A percentile compares a stretch with the other conserved stretches of the same genome.
Conservation (phyloP, 495 filamentous ascomycete genomes). For the Paragyromitra xinjiangensis region DNA sequence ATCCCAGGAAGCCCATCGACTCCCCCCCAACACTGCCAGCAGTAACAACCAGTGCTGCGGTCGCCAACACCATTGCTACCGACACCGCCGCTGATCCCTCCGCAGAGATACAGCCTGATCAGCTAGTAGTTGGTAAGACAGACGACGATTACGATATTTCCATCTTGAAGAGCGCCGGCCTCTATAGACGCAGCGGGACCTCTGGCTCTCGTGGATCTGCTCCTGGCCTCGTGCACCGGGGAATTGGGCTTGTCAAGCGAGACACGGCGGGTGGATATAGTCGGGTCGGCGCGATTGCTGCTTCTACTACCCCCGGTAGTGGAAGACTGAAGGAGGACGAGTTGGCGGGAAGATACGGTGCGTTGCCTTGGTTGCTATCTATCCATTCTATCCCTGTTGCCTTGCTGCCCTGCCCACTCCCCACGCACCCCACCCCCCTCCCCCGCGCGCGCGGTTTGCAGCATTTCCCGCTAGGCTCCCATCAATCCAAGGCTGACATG, state of each 20-base stretch:
- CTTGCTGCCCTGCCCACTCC: constrained; percentile 15
- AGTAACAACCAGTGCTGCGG: neutral
- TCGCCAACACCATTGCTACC: constrained; percentile 3
- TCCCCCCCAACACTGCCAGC: constrained; percentile 11
- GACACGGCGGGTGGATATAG: constrained; percentile 37
- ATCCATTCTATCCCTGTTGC: constrained; percentile 36
- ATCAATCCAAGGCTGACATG: constrained; percentile 43
- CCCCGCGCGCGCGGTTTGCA: constrained; percentile 13
- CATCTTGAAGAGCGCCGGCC: constrained; percentile 24
- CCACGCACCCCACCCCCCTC: constrained; percentile 10
- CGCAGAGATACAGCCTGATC: constrained; percentile 10
- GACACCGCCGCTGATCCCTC: constrained; percentile 8
- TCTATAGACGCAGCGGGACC: constrained; percentile 45
- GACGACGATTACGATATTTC: constrained; percentile 50
- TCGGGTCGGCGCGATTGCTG: constrained; percentile 42
- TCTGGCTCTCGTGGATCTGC: constrained; percentile 10
- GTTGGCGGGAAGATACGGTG: constrained; percentile 56
- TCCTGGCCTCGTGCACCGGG: constrained; percentile 50
- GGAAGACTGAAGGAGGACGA: constrained; percentile 54
- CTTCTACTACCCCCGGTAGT: constrained; percentile 55
- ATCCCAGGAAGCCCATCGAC: constrained; percentile 20
- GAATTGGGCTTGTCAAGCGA: constrained; percentile 51
- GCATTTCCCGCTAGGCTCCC: constrained; percentile 17
- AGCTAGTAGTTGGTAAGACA: constrained; percentile 23
- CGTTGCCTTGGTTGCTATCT: constrained; percentile 51